Base-by-base conservation (phyloP, 2,329 filamentous ascomycete species). In the Talaromyces sp. region DNA sequence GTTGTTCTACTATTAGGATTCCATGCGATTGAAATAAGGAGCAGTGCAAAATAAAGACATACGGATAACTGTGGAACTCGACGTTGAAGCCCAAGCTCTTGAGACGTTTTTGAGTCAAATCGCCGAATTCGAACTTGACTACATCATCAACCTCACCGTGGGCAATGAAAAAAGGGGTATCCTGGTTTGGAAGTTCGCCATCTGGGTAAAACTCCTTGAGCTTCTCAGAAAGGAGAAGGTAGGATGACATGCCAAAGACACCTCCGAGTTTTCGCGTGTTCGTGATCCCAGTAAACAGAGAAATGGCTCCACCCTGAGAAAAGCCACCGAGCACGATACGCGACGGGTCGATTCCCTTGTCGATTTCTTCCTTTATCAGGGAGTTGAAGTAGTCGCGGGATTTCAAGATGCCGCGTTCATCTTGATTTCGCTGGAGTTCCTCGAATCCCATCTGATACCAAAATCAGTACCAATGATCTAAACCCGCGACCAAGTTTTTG, bases 151-250 rank as follows among this genome's bases (percentile, higher is more conserved):
- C 77, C 63, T 87, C 83, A n/a, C 94, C 94, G 68, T 97, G 94
- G 12, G 85, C 91, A 87, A 97, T 89, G 75, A 94, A 90, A 64
- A 97, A 86, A 1, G 90, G 89, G 1, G 91, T 96, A 46, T 88
- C 80, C 74, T 87, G 85, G 74, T 91, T 92, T 59, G 82, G 79
- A 65, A 78, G 83, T 27, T 76, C 73, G 24, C 75, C 73, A 48
- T 82, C 79, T 1, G 83, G 79, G 4, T 50, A 61, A 64, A 84
- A 78, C 9, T 81, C 81, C 70, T 83, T 80, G 65, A 91, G 74
- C 70, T 87, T 88, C 63, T 83, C 78, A 64, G 85, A 81, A 53
- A 97, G 79, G 21, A 91, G 81, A 66, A 97, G 77, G 75, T 95
- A 97, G 68, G 86, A 88, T 12, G 90, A 94, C 63, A 97, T 77